phyloP scores from a whole-genome alignment of 2,329 filamentous ascomycete genomes.

The Phyllosticta citribraziliensis region DNA sequence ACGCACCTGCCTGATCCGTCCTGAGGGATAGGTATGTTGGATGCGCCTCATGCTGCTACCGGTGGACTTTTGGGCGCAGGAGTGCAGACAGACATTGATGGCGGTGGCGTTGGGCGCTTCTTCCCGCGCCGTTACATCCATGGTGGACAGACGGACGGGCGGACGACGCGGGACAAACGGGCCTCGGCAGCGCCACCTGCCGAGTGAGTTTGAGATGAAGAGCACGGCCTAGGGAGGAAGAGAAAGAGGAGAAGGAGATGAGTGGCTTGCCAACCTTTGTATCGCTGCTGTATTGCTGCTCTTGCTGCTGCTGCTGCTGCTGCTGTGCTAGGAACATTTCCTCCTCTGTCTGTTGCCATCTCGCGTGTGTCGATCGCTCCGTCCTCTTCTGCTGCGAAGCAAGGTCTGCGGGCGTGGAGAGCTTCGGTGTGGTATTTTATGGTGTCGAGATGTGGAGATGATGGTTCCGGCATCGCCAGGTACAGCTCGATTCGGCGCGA shows the following conservation, averaged over 20 bases:
- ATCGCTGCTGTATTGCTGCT: too few relatives aligned
- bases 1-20: too few relatives aligned
- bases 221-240: neutral
- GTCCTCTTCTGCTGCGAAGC: too few relatives aligned
- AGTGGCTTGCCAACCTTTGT: neutral
- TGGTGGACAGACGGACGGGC: neutral
- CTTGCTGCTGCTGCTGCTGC: neutral
- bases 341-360: neutral
- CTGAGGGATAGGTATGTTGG: neutral
- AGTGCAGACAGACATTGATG: too few relatives aligned
- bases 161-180: neutral
- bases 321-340: neutral
- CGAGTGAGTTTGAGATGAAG: neutral
- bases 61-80: neutral
- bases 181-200: neutral
- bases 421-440: too few relatives aligned
- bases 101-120: neutral
- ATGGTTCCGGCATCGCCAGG: too few relatives aligned
- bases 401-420: too few relatives aligned
- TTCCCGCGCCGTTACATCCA: neutral
- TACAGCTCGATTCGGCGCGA: too few relatives aligned
- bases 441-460: too few relatives aligned
- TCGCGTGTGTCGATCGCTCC: neutral
- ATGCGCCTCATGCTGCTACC: neutral
- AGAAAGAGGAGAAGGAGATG: neutral